A percentile compares a stretch with the other conserved stretches of the same genome.
phyloP scores from a whole-genome alignment of 2,329 filamentous ascomycete species.

The Aspergillus terreus region DNA sequence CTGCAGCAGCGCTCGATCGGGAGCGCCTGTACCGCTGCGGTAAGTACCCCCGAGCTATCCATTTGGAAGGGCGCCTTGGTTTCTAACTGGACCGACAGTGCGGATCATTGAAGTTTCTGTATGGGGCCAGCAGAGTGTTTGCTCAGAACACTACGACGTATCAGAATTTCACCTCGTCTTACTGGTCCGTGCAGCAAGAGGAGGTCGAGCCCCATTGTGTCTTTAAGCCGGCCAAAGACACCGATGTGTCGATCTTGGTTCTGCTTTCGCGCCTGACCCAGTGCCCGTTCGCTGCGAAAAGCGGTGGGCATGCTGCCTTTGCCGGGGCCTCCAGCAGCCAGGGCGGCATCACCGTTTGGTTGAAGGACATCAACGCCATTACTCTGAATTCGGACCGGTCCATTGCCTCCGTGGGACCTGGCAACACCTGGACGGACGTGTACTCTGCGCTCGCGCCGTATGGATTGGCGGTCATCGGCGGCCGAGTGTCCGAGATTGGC shows the following conservation, averaged over 20 bases:
- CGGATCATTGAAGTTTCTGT: conserved; percentile 4
- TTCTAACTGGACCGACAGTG: not conserved
- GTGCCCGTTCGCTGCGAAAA: conserved; percentile 52
- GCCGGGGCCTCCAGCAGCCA: conserved; percentile 51
- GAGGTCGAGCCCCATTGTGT: conserved; percentile 31
- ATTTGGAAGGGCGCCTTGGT: not conserved
- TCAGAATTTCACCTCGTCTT: conserved; percentile 19
- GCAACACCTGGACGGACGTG: conserved; percentile 33
- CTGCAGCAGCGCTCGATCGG: not conserved
- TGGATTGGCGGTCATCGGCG: conserved; percentile 31
- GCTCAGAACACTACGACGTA: conserved; percentile 15
- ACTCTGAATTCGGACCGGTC: conserved; percentile 25
- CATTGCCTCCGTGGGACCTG: conserved; percentile 28
- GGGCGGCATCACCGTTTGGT: conserved; percentile 34
- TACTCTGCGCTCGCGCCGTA: conserved; percentile 30
- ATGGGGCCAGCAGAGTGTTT: conserved; percentile 13
- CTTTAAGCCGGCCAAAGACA: conserved; percentile 26
- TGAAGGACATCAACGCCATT: conserved; percentile 28
- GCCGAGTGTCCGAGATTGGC: conserved; percentile 23
- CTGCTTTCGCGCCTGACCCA: conserved; percentile 26
- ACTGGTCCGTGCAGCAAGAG: conserved; percentile 37
- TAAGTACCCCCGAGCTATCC: not conserved
- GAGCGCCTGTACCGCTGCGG: not conserved
- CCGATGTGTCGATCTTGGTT: conserved; percentile 30
- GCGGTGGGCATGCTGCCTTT: conserved; percentile 57